phyloP scores from a whole-genome alignment of 805 yeast genomes.

The Lachancea meyersii region DNA sequence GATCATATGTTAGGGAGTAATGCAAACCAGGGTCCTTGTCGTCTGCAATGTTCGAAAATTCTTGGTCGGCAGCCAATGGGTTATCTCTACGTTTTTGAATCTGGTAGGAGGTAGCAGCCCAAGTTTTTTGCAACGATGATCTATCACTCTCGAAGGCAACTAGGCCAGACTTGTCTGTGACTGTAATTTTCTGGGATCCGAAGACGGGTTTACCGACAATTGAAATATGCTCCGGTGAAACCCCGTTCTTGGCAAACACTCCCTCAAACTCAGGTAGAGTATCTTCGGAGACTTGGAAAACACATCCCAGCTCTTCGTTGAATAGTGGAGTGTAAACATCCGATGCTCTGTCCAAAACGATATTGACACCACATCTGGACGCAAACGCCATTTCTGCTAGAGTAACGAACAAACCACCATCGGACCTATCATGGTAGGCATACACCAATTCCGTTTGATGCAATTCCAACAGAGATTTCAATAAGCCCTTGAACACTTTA shows the following conservation, averaged over 20 bases:
- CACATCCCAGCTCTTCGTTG: constrained; percentile 93
- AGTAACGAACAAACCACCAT: constrained; percentile 89
- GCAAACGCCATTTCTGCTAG: constrained; percentile 96
- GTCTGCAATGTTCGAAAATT: constrained; percentile 65
- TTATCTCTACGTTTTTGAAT: constrained; percentile 91
- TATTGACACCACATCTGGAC: constrained; percentile 75
- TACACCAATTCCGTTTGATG: constrained; percentile 64
- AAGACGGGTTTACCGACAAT: constrained; percentile 67
- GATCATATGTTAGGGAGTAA: constrained; percentile 69
- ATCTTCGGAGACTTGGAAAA: constrained; percentile 68
- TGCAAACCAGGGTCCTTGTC: constrained; percentile 86
- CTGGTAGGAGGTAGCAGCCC: constrained; percentile 86
- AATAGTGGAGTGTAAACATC: constrained; percentile 53
- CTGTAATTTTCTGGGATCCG: constrained; percentile 41
- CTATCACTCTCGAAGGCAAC: constrained; percentile 50
- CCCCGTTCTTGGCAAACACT: constrained; percentile 52
- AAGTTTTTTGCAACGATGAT: constrained; percentile 66
- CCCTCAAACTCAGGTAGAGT: constrained; percentile 50
- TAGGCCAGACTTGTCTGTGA: constrained; percentile 37
- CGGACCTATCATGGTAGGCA: constrained; percentile 93
- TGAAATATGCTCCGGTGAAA: constrained; percentile 47
- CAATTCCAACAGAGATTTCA: constrained; percentile 61
- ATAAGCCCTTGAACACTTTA: constrained; percentile 56
- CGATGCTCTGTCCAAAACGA: constrained; percentile 38
- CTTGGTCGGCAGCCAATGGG: constrained; percentile 86